Evolutionary conservation across 768 basidiomycete genomes (phyloP).

Genomic region (Leccinum barrowsii): DNA sequence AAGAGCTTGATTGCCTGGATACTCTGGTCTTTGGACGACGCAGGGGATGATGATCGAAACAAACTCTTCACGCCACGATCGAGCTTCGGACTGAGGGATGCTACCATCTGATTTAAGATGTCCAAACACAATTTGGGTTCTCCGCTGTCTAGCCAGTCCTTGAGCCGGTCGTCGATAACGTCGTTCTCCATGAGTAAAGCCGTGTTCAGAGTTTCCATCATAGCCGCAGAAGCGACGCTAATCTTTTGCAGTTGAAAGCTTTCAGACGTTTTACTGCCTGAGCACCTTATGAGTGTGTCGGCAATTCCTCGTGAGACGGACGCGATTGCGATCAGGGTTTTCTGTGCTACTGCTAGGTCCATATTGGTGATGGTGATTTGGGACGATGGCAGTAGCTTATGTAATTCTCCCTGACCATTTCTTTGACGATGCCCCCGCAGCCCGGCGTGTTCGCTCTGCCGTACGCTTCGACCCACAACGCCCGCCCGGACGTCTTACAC

Average conservation of each 20-base stretch:
- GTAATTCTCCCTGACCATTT: neutral
- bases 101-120: constrained; percentile 10
- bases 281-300: neutral
- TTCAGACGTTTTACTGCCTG: constrained; percentile 1
- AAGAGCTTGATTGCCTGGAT: constrained; percentile 8
- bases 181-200: neutral
- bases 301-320: constrained; percentile 1
- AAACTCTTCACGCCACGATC: neutral
- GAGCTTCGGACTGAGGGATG: neutral
- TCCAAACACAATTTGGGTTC: constrained; percentile 6
- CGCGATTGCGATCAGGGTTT: neutral
- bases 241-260: constrained; percentile 1
- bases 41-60: neutral
- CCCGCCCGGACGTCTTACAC: constrained; percentile 36
- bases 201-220: constrained; percentile 7
- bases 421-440: constrained; percentile 56
- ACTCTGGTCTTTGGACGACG: neutral
- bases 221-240: constrained; percentile 1
- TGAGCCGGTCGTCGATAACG: constrained; percentile 5
- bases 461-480: constrained; percentile 47
- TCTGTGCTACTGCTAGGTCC: too few relatives aligned
- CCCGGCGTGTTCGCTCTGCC: constrained; percentile 65
- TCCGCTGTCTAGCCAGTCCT: constrained; percentile 4
- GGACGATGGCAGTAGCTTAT: too few relatives aligned
- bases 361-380: neutral